Percentiles rank a stretch among this genome's conserved stretches.
Conservation (phyloP, 306 rosid species). For the Fragaria vesca region DNA sequence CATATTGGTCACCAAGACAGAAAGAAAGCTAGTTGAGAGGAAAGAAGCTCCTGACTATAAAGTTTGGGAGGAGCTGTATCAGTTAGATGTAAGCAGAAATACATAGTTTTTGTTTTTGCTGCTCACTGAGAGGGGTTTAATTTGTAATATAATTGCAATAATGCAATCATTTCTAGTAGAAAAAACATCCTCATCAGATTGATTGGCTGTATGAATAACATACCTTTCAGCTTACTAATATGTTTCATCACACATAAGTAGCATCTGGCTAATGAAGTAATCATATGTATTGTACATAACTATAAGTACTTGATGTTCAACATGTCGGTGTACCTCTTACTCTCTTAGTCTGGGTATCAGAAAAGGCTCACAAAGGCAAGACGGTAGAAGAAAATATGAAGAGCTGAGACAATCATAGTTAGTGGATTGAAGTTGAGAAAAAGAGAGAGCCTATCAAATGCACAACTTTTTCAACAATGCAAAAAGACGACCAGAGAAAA, state of each 20-base stretch:
- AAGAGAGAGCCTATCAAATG: neutral
- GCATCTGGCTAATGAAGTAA: neutral
- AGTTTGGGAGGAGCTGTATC: neutral
- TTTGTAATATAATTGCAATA: neutral
- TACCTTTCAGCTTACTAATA: neutral
- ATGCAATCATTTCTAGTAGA: conserved; percentile 3
- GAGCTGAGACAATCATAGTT: neutral
- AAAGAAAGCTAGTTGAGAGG: neutral
- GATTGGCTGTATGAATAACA: neutral
- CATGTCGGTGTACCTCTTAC: too few relatives aligned
- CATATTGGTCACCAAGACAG: neutral
- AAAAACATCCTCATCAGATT: neutral
- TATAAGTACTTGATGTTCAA: neutral
- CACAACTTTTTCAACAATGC: neutral
- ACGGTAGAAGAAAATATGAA: neutral
- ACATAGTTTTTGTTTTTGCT: neutral
- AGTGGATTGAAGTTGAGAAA: neutral
- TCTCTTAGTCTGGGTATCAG: neutral
- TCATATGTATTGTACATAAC: too few relatives aligned
- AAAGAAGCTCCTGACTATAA: neutral
- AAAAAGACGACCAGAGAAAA: neutral
- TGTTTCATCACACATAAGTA: neutral
- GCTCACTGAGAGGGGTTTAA: neutral
- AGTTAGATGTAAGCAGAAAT: conserved; percentile 4
- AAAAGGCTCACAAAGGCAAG: neutral